Evolutionary conservation across 2,329 filamentous ascomycete species (phyloP), one percentile per base, ranked within the genome.

Genomic region (Paracorniculantispora psalliotae): DNA sequence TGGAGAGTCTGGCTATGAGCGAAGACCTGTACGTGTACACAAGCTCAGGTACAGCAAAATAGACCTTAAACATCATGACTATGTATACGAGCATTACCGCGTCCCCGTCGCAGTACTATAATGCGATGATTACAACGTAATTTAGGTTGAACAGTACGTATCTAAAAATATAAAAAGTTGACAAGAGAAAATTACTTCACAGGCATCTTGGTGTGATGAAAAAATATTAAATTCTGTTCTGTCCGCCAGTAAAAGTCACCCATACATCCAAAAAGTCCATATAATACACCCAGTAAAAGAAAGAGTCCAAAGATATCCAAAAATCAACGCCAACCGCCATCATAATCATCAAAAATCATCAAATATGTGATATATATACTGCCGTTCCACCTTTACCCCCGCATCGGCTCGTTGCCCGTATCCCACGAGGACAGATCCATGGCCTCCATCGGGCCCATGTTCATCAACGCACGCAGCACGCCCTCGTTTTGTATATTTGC

Each of bases 401-500:
- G 46, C 59, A 60, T 60, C 0, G 59, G 59, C 53, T 60, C 59
- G 33, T 60, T 56, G 46, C 54, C 54, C 9, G 57, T 59, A 30
- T 80, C 79, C 80, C 80, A 82, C 33, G 74, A 70, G 17, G 72
- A 74, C 60, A 81, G 70, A 63, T 83, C 82, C 80, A 87, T 84
- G 12, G 79, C 78, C 63, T 86, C 83, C 77, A 87, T 83, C 0
- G 81, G 76, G 8, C 79, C 80, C 73, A 85, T 79, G 57, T 78
- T 80, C 78, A 85, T 82, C 59, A 86, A 71, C 9, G 81, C 79
- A 59, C 81, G 74, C 49, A 86, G 69, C 46, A 86, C 77, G 0
- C 82, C 82, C 51, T 86, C 82, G 9, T 75, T 78, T 19, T 61
- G 39, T 8, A 75, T 69, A 55, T 78, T 75, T 21, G 55, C 55